Conservation (phyloP, 805 yeast genomes). For the Blastobotrys mokoenaii region DNA sequence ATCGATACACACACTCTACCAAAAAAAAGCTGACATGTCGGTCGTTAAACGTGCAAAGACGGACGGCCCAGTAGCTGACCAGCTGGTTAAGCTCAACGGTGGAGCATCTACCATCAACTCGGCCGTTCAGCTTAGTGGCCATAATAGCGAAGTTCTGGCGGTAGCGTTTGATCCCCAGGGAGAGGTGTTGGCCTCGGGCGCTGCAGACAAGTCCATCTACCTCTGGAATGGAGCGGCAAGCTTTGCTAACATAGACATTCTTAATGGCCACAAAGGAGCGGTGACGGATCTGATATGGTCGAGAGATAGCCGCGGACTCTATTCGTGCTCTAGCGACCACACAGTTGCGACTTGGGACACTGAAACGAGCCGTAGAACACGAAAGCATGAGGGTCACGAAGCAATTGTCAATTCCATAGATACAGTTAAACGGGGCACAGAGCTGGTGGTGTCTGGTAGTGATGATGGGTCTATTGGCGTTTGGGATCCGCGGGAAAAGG, state of each 20-base stretch:
- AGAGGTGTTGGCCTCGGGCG: conserved; percentile 49
- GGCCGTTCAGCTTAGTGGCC: conserved; percentile 15
- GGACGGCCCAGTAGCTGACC: not conserved
- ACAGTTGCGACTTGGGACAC: conserved; percentile 58
- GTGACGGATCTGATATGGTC: conserved; percentile 54
- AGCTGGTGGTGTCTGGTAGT: conserved; percentile 42
- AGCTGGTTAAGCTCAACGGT: too few species aligned
- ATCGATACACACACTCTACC: not conserved
- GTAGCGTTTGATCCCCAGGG: conserved; percentile 49
- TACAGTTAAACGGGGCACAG: conserved; percentile 25
- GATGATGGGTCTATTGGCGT: conserved; percentile 55
- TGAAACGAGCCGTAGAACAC: conserved; percentile 43
- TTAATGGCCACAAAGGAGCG: conserved; percentile 55
- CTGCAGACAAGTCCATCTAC: conserved; percentile 38
- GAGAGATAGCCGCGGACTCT: conserved; percentile 34
- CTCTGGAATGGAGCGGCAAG: conserved; percentile 34
- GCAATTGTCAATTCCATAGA: conserved; percentile 50
- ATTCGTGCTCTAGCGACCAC: conserved; percentile 52
- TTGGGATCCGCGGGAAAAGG: conserved; percentile 62
- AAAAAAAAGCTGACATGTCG: conserved; percentile 4
- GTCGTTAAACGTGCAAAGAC: conserved; percentile 11
- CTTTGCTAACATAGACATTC: conserved; percentile 35
- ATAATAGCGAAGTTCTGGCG: conserved; percentile 36
- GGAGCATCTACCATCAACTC: too few species aligned
- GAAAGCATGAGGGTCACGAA: conserved; percentile 47